Evolutionary conservation across 1,284 basidiomycete genomes (phyloP).

Genomic region (Malassezia equina): DNA sequence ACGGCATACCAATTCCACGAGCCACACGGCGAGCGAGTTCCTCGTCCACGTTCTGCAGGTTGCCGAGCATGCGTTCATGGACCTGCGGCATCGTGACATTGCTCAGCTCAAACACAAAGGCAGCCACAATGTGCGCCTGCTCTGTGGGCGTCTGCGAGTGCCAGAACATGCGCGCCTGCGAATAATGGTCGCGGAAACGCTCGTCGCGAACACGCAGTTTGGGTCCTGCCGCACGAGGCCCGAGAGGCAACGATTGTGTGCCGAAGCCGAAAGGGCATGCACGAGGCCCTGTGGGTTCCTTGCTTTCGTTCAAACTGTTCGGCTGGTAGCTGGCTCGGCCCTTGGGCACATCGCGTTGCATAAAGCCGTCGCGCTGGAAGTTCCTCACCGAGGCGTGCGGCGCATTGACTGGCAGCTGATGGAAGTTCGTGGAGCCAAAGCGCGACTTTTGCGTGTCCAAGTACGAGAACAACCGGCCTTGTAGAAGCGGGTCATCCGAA

Average conservation of each 20-base stretch:
- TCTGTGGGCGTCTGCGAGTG: constrained; percentile 3
- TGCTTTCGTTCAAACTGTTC: constrained; percentile 8
- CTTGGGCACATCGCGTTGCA: constrained; percentile 19
- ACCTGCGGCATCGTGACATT: constrained; percentile 4
- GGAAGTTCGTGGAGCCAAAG: constrained; percentile 69
- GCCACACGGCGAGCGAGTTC: not conserved
- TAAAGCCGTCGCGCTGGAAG: constrained; percentile 59
- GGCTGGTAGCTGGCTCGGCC: constrained; percentile 15
- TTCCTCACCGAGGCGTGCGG: constrained; percentile 61
- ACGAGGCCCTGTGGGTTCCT: constrained; percentile 6
- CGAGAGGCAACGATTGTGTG: not conserved
- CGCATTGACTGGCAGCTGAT: constrained; percentile 80
- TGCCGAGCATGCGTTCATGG: not conserved
- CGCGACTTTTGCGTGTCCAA: constrained; percentile 50
- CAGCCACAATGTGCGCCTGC: constrained; percentile 7
- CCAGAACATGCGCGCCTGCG: constrained; percentile 8
- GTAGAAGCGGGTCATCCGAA: constrained; percentile 77
- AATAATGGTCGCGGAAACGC: constrained; percentile 10
- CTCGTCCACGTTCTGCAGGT: constrained; percentile 16
- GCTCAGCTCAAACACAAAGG: constrained; percentile 6
- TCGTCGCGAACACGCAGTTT: constrained; percentile 13
- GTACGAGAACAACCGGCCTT: constrained; percentile 86
- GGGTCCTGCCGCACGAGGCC: constrained; percentile 4
- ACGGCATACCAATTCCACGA: constrained; percentile 6
- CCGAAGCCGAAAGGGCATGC: constrained; percentile 2